Evolutionary conservation across 768 basidiomycete genomes (phyloP), one percentile per base, ranked within the genome.

Genomic region (Suillus hirtellus): DNA sequence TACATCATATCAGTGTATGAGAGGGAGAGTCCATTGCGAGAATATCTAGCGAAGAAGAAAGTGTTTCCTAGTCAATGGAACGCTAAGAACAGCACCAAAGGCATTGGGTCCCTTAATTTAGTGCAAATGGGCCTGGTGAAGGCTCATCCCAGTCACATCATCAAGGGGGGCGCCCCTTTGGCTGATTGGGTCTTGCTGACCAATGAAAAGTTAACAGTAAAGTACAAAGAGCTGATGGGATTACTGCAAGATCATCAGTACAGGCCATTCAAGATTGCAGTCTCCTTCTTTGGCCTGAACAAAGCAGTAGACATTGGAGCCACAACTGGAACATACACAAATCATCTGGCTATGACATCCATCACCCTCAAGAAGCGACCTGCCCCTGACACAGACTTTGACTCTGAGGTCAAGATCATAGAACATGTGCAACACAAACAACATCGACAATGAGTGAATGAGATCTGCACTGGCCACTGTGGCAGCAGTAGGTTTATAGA

Each of bases 11-110:
- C 43, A 0, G 43, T 44, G 43, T 44, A 44, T 3, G 43, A 44
- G 3, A 7, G 43, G 1, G 27, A 50, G 0, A 50, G 49, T 12
- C 49, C 49, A 2, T 31, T 50, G 49, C 50, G 27, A 1, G 31
- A 4, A 8, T 34, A 52, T 14, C 3, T 7, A 0, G 4, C 14
- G 0, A 31, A 3, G 12, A 24, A 15, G 2, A 24, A 21, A 15
- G 24, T 12, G 14, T 49, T 49, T 7, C 47, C 47, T 0, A 0
- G 2, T 2, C 24, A 6, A 5, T 50, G 49, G 49, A 50, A 50
- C 7, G 8, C 24, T 3, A 50, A 50, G 27, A 27, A 50, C 7
- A 50, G 27, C 3, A 6, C 49, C 0, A 50, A 50, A 17, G 49
- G 49, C 6, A 50, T 50, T 7, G 11, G 27, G 3, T 50, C 19